phyloP scores from a whole-genome alignment of 306 rosid genomes.

The Citrullus amarus region DNA sequence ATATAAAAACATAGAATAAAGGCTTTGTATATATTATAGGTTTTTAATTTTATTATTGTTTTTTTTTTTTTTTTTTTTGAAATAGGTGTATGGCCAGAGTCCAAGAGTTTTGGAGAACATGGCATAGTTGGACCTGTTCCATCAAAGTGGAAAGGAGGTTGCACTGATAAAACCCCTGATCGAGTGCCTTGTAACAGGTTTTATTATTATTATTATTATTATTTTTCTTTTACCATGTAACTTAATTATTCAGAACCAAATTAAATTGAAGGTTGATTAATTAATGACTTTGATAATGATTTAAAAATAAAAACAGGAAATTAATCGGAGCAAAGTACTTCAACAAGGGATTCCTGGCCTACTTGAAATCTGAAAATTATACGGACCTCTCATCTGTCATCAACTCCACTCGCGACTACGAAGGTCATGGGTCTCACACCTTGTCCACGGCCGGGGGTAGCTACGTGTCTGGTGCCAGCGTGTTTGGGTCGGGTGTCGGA shows the following conservation, averaged over 20 bases:
- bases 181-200: conserved; percentile 49
- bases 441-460: conserved; percentile 59
- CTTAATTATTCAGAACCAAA: no score
- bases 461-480: conserved; percentile 34
- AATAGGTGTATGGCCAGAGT: conserved; percentile 39
- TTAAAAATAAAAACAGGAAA: conserved; percentile 30
- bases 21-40: no score
- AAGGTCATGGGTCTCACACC: conserved; percentile 77
- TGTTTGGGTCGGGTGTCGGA: conserved; percentile 46
- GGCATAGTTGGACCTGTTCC: conserved; percentile 47
- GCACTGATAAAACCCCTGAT: conserved; percentile 11
- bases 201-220: no score
- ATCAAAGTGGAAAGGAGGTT: conserved; percentile 62
- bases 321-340: conserved; percentile 70
- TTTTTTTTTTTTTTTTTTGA: not conserved
- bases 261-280: not conserved
- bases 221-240: no score
- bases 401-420: conserved; percentile 29
- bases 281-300: not conserved
- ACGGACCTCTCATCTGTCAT: not conserved
- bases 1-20: no score
- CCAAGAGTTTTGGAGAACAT: conserved; percentile 48
- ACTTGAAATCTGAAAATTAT: not conserved
- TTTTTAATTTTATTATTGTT: no score
- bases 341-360: conserved; percentile 34